Base-by-base conservation (phyloP, 73 alveolate species). In the Uronychia setigera region DNA sequence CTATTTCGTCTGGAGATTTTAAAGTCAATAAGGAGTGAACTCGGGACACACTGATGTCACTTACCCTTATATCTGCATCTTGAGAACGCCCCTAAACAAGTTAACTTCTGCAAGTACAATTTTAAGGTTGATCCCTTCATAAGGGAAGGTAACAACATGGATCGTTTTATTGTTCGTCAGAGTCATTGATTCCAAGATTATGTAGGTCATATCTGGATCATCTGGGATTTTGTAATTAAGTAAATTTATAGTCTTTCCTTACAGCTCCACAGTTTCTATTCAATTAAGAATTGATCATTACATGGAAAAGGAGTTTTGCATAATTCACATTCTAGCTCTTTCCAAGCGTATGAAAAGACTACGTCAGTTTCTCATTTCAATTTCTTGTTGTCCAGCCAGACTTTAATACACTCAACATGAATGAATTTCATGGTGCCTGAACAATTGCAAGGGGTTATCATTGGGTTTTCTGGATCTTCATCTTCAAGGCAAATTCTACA, bases 391-490 rank as follows among this genome's bases (percentile, higher is more conserved):
- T 85, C 81, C n/a, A 93, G 89, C 97, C 97, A 93, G 29, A 58
- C 76, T 80, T 90, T 67, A 27, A 93, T 59, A 74, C 97, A 93
- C 19, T 79, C 60, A 0, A 93, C 79, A 87, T 93, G 97, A 9
- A 93, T 87, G 77, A 59, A 80, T 82, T 90, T 90, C 92, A 93
- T 80, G 0, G 97, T 84, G 27, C 97, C 97, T 1, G 91, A 81
- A 77, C 97, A 92, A 58, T 83, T 83, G 75, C 97, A 92, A 30
- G 97, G 97, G 77, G 83, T 92, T 11, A 92, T 77, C 5, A 92
- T 76, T 25, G 97, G 94, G 78, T 89, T 92, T n/a, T 74, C 58
- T 27, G 79, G 67, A n/a, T 79, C 91, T 80, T 82, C 92, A 33
- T 87, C 92, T 26, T 89, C 75, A 33, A 86, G 84, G 75, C 97